Conservation (phyloP, 2,329 filamentous ascomycete genomes). For the Colletotrichum sp. region DNA sequence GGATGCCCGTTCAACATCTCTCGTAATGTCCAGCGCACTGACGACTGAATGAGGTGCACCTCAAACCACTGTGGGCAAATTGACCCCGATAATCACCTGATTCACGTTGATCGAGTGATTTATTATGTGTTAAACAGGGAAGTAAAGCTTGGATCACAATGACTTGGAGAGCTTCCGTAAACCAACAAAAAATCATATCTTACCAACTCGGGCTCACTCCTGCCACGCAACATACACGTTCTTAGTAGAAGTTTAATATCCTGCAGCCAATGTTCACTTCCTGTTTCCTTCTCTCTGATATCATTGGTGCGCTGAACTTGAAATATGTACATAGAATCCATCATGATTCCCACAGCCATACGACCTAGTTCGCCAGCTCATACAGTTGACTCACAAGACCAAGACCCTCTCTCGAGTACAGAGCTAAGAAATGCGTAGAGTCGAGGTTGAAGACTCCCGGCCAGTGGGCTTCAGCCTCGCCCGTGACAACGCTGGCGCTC, state of each 20-base stretch:
- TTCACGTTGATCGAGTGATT: not conserved
- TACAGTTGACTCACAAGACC: constrained; percentile 27
- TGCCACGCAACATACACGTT: not conserved
- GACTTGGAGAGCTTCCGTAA: not conserved
- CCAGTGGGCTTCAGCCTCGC: constrained; percentile 31
- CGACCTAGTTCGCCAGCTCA: not conserved
- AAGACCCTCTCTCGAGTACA: constrained; percentile 29
- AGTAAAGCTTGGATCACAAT: fast-evolving
- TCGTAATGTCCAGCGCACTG: not conserved
- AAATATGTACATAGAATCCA: not conserved
- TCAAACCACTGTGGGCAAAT: not conserved
- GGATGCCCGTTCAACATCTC: not conserved
- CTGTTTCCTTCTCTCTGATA: not conserved
- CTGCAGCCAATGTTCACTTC: not conserved
- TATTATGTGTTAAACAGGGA: not conserved
- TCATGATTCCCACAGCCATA: not conserved
- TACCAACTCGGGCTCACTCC: not conserved
- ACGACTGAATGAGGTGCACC: not conserved
- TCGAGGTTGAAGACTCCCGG: constrained; percentile 29
- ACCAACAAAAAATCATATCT: not conserved
- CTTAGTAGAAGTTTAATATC: not conserved
- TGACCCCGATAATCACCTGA: not conserved
- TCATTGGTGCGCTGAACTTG: fast-evolving
- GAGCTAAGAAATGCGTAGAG: constrained; percentile 27
- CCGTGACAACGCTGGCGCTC: constrained; percentile 28